Base-by-base conservation (phyloP, 2,329 filamentous ascomycete species). In the Colletotrichum musae region DNA sequence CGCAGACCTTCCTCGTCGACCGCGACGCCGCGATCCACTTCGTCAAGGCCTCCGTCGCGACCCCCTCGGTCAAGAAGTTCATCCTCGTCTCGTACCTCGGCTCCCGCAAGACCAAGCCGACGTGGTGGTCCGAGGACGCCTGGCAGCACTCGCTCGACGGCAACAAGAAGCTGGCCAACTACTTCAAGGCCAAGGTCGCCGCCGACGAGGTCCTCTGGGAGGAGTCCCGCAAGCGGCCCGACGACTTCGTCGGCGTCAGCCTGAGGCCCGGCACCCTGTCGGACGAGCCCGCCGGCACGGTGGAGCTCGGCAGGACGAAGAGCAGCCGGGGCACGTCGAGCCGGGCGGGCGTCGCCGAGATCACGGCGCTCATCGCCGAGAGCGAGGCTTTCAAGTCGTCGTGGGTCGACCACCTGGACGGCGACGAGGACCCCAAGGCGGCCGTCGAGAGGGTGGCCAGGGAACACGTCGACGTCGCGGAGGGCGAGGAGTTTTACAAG, bases 21-120 rank as follows among this genome's bases (percentile, higher is more conserved):
- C 83, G 87, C 48, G 89, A 92, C 74, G 91, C 90, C 3, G 90
- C 89, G 10, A 85, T 86, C 51, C 83, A 88, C 76, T 89, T 90
- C 76, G 87, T 92, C 80, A 84, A 86, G 58, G 89, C 90, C 5
- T 85, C 89, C 0, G 85, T 87, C 21, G 77, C 84, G 7, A 84
- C 85, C 0, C 85, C 88, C 0, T 80, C 81, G 21, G 82, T 92
- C 70, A 88, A 81, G 3, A 87, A 88, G 69, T 92, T 92, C 79
- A 83, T 93, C 57, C 85, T 92, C 73, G 82, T 93, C 60, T 92
- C 89, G 0, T 91, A 91, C 72, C 77, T 88, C 12, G 83, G 83
- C 67, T 87, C 87, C 18, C 86, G 91, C 26, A 82, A 85, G 28
- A 64, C 71, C 6, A 80, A 80, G 36, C 86, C 89, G 1, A 72